These are phyloP conservation scores for Rhodotorula sp. DNA, from an alignment of 1,284 basidiomycete species.

Conservation along the genomic window DNA sequence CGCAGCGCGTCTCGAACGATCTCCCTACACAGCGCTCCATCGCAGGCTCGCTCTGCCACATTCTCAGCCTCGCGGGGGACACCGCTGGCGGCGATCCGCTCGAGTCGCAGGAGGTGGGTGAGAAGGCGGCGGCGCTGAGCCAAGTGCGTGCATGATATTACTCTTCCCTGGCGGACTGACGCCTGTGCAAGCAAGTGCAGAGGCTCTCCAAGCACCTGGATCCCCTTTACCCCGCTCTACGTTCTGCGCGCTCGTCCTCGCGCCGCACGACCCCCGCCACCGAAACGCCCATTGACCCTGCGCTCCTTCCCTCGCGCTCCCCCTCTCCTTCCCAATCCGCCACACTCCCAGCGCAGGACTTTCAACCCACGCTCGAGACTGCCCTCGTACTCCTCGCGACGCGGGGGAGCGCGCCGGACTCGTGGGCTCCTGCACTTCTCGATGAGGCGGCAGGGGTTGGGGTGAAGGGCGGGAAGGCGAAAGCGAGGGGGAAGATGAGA, in stretches of 20 bases:
- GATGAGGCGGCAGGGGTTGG: too few species aligned
- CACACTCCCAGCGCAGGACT: background rate
- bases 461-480: too few species aligned
- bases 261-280: too few species aligned
- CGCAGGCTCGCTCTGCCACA: conserved; percentile 7
- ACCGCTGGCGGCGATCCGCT: background rate
- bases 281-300: background rate
- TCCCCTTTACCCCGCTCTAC: background rate
- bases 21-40: background rate
- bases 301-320: background rate
- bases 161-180: background rate
- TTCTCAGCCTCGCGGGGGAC: background rate
- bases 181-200: background rate
- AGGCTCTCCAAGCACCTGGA: background rate
- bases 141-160: background rate
- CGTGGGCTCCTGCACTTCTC: background rate
- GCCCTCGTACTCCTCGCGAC: conserved; percentile 12
- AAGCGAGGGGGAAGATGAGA: too few species aligned
- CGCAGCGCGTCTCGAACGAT: conserved; percentile 24
- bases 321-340: background rate
- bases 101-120: background rate
- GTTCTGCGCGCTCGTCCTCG: too few species aligned
- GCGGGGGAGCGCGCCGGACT: conserved; percentile 4
- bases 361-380: background rate
- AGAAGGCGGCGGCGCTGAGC: background rate